Evolutionary conservation across 768 basidiomycete genomes (phyloP).

Genomic region (Stropharia rugosoannulata): DNA sequence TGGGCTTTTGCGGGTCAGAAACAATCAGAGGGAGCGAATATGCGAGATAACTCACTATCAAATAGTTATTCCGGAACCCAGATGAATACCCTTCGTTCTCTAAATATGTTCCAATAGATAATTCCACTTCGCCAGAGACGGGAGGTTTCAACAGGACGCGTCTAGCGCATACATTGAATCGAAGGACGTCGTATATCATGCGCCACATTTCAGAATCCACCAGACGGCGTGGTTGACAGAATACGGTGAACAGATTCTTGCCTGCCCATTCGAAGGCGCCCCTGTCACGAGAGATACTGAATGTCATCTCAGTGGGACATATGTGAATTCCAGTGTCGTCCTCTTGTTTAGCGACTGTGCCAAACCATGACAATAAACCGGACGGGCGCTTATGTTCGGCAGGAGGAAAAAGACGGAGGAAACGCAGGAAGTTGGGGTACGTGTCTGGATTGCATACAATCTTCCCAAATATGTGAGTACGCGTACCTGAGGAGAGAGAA

Average conservation of each 20-base stretch:
- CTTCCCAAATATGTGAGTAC: conserved; percentile 27
- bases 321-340: conserved; percentile 40
- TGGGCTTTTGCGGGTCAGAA: conserved; percentile 45
- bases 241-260: conserved; percentile 56
- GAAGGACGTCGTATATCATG: conserved; percentile 66
- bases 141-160: conserved; percentile 37
- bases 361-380: conserved; percentile 6
- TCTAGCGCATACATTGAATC: conserved; percentile 72
- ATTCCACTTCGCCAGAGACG: conserved; percentile 36
- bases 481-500: neutral
- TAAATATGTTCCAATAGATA: conserved; percentile 61
- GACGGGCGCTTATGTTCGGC: neutral
- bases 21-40: neutral
- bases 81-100: conserved; percentile 62
- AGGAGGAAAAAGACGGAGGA: conserved; percentile 44
- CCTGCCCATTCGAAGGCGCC: conserved; percentile 81
- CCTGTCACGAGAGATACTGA: conserved; percentile 68
- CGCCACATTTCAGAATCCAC: conserved; percentile 69
- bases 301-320: conserved; percentile 72
- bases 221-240: conserved; percentile 63
- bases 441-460: conserved; percentile 77
- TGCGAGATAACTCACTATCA: conserved; percentile 51
- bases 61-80: conserved; percentile 70
- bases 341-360: neutral
- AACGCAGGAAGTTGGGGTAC: conserved; percentile 78